Evolutionary conservation across 129 eudicot species (phyloP).

Genomic region (Rutidosis leptorrhynchoides): DNA sequence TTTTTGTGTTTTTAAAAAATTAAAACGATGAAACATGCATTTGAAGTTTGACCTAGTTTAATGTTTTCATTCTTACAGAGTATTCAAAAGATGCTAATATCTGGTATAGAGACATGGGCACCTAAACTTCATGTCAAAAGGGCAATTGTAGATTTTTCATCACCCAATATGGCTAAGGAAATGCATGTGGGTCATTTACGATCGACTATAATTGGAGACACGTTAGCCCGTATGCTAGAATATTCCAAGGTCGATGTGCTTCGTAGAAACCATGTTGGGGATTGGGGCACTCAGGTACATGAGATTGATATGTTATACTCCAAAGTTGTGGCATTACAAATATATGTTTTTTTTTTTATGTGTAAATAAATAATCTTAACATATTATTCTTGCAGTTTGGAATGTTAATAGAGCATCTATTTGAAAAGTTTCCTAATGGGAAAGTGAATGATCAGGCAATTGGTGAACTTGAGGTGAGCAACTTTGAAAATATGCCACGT

Average conservation of each 20-base stretch:
- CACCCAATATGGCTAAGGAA: slow-evolving; percentile 94
- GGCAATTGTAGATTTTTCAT: slow-evolving; percentile 91
- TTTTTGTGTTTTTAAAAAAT: background rate
- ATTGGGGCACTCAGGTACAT: slow-evolving; percentile 95
- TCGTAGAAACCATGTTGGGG: slow-evolving; percentile 92
- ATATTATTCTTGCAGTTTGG: slow-evolving; percentile 70
- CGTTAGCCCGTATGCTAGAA: slow-evolving; percentile 95
- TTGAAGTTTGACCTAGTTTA: background rate
- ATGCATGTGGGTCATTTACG: slow-evolving; percentile 95
- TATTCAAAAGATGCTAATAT: slow-evolving; percentile 65
- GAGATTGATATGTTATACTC: background rate
- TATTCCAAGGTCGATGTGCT: slow-evolving; percentile 85
- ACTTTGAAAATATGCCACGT: background rate
- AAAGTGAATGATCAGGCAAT: slow-evolving; percentile 74
- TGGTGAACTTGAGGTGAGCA: slow-evolving; percentile 83
- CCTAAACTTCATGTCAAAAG: slow-evolving; percentile 69
- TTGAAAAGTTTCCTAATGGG: slow-evolving; percentile 68
- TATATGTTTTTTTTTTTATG: background rate
- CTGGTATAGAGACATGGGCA: slow-evolving; percentile 82
- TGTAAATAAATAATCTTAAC: slow-evolving; percentile 12
- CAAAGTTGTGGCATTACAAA: background rate
- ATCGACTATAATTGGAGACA: slow-evolving; percentile 92
- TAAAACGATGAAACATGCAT: background rate
- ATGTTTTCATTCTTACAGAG: slow-evolving; percentile 41
- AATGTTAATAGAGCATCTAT: slow-evolving; percentile 82